phyloP scores from a whole-genome alignment of 2,329 filamentous ascomycete species.

The Claviceps purpurea region DNA sequence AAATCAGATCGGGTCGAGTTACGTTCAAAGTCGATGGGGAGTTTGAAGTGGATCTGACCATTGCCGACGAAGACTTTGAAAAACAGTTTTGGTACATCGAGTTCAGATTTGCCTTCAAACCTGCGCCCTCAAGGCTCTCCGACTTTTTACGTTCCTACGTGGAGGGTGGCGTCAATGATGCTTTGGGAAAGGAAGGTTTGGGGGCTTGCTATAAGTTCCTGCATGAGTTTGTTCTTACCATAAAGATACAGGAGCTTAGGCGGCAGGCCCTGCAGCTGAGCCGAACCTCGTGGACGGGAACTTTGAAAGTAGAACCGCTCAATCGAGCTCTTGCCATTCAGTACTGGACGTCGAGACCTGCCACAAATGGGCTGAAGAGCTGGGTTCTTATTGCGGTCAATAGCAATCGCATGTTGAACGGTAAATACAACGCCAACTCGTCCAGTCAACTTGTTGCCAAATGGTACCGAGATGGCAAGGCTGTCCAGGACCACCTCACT shows the following conservation, averaged over 20 bases:
- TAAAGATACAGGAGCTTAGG: conserved; percentile 74
- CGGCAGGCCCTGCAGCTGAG: conserved; percentile 63
- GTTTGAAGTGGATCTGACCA: conserved; percentile 86
- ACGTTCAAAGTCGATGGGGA: conserved; percentile 75
- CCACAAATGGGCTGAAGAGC: conserved; percentile 52
- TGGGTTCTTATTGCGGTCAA: conserved; percentile 83
- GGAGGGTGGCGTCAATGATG: conserved; percentile 58
- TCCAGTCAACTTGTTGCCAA: conserved; percentile 48
- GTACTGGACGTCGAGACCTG: conserved; percentile 62
- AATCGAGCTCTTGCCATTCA: conserved; percentile 76
- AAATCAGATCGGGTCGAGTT: conserved; percentile 71
- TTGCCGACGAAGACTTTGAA: conserved; percentile 70
- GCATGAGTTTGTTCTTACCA: conserved; percentile 76
- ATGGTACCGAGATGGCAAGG: conserved; percentile 77
- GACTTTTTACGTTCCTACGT: conserved; percentile 51
- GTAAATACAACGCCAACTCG: conserved; percentile 25
- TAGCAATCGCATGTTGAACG: conserved; percentile 42
- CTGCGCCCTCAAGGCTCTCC: conserved; percentile 47
- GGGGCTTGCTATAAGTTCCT: conserved; percentile 72
- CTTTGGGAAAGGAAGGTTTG: conserved; percentile 57
- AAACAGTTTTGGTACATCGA: conserved; percentile 93
- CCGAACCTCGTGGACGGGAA: conserved; percentile 62
- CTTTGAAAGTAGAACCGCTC: conserved; percentile 63
- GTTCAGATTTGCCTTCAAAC: conserved; percentile 70
- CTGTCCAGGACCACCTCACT: conserved; percentile 56